Percentiles rank a stretch among this genome's conserved stretches.
These are phyloP conservation scores for Talinum fruticosum DNA, from an alignment of 148 eudicot species.

Conservation along the genomic window DNA sequence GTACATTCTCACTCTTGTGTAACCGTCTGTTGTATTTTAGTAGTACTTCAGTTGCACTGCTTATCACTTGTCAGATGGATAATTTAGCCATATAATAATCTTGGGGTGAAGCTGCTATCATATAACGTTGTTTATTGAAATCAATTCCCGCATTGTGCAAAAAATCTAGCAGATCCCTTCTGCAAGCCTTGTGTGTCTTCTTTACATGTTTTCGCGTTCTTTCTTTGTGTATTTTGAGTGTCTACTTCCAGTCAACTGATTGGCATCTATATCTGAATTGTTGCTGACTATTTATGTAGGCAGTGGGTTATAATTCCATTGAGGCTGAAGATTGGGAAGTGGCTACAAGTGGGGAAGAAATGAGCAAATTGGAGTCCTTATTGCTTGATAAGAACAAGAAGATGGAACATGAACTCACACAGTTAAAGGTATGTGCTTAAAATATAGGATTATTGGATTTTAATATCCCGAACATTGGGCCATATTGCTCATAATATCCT, in stretches of 20 bases:
- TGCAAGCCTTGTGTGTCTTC: neutral
- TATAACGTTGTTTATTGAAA: too few relatives aligned
- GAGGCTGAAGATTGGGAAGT: constrained; percentile 99
- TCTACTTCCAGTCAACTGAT: neutral
- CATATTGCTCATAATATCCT: too few relatives aligned
- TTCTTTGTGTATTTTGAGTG: neutral
- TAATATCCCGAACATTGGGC: too few relatives aligned
- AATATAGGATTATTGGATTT: too few relatives aligned
- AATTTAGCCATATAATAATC: too few relatives aligned
- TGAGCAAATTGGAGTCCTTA: constrained; percentile 96
- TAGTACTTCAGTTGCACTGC: too few relatives aligned
- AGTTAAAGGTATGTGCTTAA: constrained; percentile 59
- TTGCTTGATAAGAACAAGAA: constrained; percentile 97
- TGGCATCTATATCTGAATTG: constrained; percentile 6
- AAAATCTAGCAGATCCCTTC: neutral
- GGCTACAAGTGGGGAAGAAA: constrained; percentile 97
- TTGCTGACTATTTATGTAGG: constrained; percentile 44
- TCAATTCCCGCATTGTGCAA: too few relatives aligned
- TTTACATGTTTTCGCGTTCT: neutral
- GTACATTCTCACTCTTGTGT: too few relatives aligned
- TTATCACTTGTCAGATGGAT: too few relatives aligned
- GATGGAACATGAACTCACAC: constrained; percentile 98
- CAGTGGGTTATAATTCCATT: constrained; percentile 98
- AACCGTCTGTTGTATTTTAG: too few relatives aligned
- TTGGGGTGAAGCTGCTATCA: too few relatives aligned